A percentile compares a stretch with the other conserved stretches of the same genome.
Conservation (phyloP, 2,329 filamentous ascomycete genomes). For the Claviceps sp. region DNA sequence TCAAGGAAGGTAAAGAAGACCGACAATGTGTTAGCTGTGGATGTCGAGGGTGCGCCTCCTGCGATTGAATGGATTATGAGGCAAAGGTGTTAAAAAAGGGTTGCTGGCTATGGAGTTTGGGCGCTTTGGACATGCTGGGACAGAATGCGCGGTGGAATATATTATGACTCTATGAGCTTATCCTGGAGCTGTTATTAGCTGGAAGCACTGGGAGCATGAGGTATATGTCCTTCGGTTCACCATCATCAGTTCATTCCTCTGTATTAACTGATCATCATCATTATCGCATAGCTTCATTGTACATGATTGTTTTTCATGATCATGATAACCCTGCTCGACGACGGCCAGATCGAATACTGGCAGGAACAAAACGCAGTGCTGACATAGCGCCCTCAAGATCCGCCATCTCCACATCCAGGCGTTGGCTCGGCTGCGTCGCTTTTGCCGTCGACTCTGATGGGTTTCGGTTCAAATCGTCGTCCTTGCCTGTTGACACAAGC, state of each 20-base stretch:
- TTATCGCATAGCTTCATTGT: conserved; percentile 11
- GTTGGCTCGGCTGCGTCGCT: conserved; percentile 9
- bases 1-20: conserved; percentile 72
- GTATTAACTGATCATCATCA: conserved; percentile 17
- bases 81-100: not conserved
- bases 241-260: conserved; percentile 15
- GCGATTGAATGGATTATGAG: conserved; percentile 42
- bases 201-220: conserved; percentile 12
- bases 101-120: conserved; percentile 6
- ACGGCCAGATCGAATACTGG: conserved; percentile 51
- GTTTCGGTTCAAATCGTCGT: conserved; percentile 9
- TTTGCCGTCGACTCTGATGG: conserved; percentile 8
- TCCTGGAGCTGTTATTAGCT: not conserved
- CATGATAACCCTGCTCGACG: conserved; percentile 40
- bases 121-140: conserved; percentile 2
- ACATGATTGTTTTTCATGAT: conserved; percentile 18
- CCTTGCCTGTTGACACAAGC: not conserved
- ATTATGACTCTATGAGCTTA: not conserved
- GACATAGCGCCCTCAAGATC: conserved; percentile 56
- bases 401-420: conserved; percentile 42
- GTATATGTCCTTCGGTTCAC: conserved; percentile 23
- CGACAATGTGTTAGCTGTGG: conserved; percentile 94
- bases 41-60: conserved; percentile 79
- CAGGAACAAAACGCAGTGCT: conserved; percentile 55
- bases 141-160: not conserved